Conservation (phyloP, 768 basidiomycete species). For the Kwoniella mangroviensis region DNA sequence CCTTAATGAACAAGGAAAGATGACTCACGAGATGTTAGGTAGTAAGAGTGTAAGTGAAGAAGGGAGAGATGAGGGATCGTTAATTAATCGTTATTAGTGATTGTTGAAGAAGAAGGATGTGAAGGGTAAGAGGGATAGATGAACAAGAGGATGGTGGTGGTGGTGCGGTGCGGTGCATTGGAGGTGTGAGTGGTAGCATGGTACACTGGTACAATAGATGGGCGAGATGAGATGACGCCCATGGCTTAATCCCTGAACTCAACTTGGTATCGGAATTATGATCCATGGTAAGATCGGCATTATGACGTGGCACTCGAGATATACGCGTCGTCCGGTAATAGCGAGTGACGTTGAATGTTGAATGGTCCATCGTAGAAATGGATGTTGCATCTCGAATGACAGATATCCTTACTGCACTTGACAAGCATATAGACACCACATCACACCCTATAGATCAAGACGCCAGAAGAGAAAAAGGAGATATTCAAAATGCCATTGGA, state of each 20-base stretch:
- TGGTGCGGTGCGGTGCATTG: slow-evolving; percentile 3
- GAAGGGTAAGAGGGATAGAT: slow-evolving; percentile 6
- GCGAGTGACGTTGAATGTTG: not conserved
- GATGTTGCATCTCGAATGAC: slow-evolving; percentile 3
- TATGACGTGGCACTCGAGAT: slow-evolving; percentile 22
- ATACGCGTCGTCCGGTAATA: slow-evolving; percentile 10
- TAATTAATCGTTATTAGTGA: slow-evolving; percentile 3
- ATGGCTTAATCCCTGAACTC: slow-evolving; percentile 21
- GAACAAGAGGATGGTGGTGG: slow-evolving; percentile 13
- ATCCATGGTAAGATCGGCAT: slow-evolving; percentile 4
- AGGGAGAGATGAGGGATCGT: slow-evolving; percentile 15
- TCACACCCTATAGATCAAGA: not conserved
- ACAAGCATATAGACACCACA: not conserved
- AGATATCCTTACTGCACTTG: too few species aligned
- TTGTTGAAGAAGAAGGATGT: not conserved
- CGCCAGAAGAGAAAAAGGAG: not conserved
- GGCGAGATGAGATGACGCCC: slow-evolving; percentile 13
- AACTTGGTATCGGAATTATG: slow-evolving; percentile 10
- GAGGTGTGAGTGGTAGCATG: not conserved
- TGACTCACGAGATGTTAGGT: slow-evolving; percentile 6
- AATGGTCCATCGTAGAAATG: slow-evolving; percentile 4
- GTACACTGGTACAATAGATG: too few species aligned
- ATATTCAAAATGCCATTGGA: slow-evolving; percentile 80
- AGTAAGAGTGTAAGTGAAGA: slow-evolving; percentile 13
- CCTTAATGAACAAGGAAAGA: not conserved